These are phyloP conservation scores for Hyphodiscus sp. DNA, from an alignment of 2,329 filamentous ascomycete species.

Conservation along the genomic window DNA sequence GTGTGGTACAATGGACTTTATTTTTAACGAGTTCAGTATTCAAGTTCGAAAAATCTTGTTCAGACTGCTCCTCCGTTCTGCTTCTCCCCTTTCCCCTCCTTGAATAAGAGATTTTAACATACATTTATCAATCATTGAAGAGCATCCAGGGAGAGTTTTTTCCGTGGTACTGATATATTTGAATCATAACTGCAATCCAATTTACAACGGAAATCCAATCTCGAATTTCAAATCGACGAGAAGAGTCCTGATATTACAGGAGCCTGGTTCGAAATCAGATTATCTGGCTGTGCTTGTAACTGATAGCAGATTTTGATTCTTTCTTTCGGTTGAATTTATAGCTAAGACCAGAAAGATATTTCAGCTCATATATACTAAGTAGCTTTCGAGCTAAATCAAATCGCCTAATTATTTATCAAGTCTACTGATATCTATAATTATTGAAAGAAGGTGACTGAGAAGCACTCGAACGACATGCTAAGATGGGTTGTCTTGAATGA, in stretches of 20 bases:
- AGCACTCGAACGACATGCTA: conserved; percentile 36
- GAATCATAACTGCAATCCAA: neutral
- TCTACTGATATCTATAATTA: conserved; percentile 34
- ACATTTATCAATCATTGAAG: neutral
- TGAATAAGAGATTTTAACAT: too few relatives aligned
- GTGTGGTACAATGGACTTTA: too few relatives aligned
- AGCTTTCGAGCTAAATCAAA: neutral
- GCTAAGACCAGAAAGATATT: neutral
- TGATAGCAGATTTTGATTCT: too few relatives aligned
- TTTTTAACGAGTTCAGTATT: too few relatives aligned
- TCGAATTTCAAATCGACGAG: conserved; percentile 39
- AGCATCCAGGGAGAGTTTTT: neutral
- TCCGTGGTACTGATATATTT: neutral
- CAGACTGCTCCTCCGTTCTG: too few relatives aligned
- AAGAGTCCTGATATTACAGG: conserved; percentile 41
- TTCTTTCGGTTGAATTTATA: too few relatives aligned
- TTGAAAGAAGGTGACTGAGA: conserved; percentile 28
- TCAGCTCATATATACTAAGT: neutral
- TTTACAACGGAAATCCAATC: conserved; percentile 1
- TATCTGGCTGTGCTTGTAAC: conserved; percentile 47
- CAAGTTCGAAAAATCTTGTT: too few relatives aligned
- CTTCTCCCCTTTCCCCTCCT: too few relatives aligned
- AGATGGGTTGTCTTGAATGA: conserved; percentile 16
- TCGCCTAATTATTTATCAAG: neutral
- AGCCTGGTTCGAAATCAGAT: conserved; percentile 51